Percentiles rank a stretch among this genome's conserved stretches.
Evolutionary conservation across 768 basidiomycete species (phyloP).

Genomic region (Naganishia randhawae): DNA sequence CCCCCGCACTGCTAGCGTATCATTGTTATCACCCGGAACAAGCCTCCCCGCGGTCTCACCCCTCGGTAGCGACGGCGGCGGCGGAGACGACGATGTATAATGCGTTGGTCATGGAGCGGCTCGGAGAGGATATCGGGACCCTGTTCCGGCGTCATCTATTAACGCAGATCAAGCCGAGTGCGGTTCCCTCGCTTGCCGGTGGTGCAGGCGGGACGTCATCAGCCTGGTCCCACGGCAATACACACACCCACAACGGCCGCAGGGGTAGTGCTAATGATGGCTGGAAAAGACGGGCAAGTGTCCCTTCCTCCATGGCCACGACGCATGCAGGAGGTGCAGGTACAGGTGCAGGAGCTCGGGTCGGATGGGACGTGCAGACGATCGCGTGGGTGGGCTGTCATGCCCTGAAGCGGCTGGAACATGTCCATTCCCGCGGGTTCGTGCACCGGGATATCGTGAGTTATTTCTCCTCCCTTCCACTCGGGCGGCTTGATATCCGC

Average conservation of each 20-base stretch:
- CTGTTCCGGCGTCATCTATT: conserved; percentile 21
- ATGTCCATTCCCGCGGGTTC: conserved; percentile 20
- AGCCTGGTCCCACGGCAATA: too few species aligned
- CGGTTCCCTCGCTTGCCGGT: not conserved
- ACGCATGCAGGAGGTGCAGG: not conserved
- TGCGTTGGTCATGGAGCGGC: conserved; percentile 29
- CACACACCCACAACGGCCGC: not conserved
- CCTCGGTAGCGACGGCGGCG: not conserved
- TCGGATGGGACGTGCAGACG: conserved; percentile 27
- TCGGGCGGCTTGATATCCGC: not conserved
- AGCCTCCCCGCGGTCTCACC: not conserved
- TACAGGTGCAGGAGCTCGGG: not conserved
- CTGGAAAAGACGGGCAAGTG: not conserved
- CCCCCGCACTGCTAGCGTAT: not conserved
- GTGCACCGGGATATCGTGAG: conserved; percentile 32
- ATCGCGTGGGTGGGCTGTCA: conserved; percentile 28
- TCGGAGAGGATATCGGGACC: conserved; percentile 21
- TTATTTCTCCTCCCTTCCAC: not conserved
- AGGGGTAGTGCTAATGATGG: too few species aligned
- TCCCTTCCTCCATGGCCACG: not conserved
- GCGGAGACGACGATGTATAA: conserved; percentile 8
- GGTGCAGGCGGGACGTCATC: too few species aligned
- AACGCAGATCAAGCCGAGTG: not conserved
- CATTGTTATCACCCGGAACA: not conserved
- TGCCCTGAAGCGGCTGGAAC: conserved; percentile 21